Evolutionary conservation across 306 rosid species (phyloP), one percentile per base, ranked within the genome.

Genomic region (Fragaria nilgerrensis): DNA sequence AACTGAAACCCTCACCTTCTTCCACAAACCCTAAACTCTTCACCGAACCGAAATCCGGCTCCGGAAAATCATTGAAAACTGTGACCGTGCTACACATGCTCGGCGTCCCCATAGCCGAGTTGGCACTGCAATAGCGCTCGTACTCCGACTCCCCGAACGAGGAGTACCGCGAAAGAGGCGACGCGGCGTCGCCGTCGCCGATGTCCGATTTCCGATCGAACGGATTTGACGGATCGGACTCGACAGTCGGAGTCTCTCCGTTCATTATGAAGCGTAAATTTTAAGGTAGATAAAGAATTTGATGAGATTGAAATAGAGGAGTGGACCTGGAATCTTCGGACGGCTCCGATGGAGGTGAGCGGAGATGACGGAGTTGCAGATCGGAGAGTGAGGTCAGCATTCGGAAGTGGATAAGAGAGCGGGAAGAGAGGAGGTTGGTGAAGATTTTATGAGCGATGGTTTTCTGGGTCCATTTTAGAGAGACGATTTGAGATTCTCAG

Each of bases 111-210:
- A 92, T 87, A 9, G 67, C 81, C 20, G 99, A 95, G 84, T 89
- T 92, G 44, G 97, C 92, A 83, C 99, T 95, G 69, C 94, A 85
- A 63, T 95, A 95, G 15, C 97, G 91, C 47, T 95, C 97, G 75
- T 89, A 89, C 86, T 92, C 99, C 62, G 97, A 90, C 27, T 89
- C 97, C 22, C 85, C 96, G 75, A 85, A 88, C n/a, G 98, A 91
- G 14, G 96, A 91, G 82, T 86, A 88, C 61, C 89, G 81, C 15
- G 96, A 87, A 15, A 89, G 70, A 23, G 78, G 70, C 47, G 71
- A 81, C 2, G 63, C 39, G 25, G 65, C 75, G 47, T 86, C 81
- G 41, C 66, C 80, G 75, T 55, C 72, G 80, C 82, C 44, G 44
- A 41, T 83, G 72, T 80, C 77, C 78, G 88, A 74, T 79, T 43